Evolutionary conservation across 1,284 basidiomycete species (phyloP).

Genomic region (Marasmius oreades): DNA sequence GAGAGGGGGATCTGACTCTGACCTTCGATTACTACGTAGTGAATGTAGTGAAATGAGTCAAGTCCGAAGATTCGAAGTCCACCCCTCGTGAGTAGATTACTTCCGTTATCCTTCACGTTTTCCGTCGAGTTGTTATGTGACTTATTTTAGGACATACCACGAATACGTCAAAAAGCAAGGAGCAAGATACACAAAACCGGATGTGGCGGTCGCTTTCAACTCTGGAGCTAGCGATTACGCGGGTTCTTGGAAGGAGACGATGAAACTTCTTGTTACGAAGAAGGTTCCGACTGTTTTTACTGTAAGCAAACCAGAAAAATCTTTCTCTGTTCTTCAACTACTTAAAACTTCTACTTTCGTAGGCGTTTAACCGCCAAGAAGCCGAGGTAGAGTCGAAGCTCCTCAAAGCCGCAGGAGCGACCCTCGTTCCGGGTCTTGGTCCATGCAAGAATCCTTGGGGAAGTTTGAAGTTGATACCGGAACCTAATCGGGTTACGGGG

Average conservation of each 20-base stretch:
- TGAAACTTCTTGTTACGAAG: conserved; percentile 21
- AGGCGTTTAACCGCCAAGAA: conserved; percentile 29
- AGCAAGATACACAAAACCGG: conserved; percentile 21
- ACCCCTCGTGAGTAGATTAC: no score
- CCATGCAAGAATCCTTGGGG: conserved; percentile 28
- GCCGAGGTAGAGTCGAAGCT: conserved; percentile 22
- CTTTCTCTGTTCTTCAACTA: not conserved
- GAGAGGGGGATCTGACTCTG: not conserved
- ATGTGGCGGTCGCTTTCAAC: conserved; percentile 31
- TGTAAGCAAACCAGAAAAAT: conserved; percentile 15
- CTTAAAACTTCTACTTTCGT: not conserved
- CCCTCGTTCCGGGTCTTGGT: conserved; percentile 19
- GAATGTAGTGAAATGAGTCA: no score
- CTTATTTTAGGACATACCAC: conserved; percentile 24
- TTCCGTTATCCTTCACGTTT: no score
- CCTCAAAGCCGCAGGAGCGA: conserved; percentile 20
- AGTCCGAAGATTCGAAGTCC: no score
- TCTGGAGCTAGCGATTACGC: conserved; percentile 22
- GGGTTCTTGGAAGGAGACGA: conserved; percentile 21
- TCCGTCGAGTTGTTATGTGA: not conserved
- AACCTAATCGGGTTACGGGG: conserved; percentile 24
- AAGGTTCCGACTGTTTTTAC: conserved; percentile 28
- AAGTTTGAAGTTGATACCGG: conserved; percentile 21
- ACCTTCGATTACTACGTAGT: no score
- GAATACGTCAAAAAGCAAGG: conserved; percentile 18